A percentile compares a stretch with the other conserved stretches of the same genome.
phyloP scores from a whole-genome alignment of 2,329 filamentous ascomycete species.

The Alternaria sp. region DNA sequence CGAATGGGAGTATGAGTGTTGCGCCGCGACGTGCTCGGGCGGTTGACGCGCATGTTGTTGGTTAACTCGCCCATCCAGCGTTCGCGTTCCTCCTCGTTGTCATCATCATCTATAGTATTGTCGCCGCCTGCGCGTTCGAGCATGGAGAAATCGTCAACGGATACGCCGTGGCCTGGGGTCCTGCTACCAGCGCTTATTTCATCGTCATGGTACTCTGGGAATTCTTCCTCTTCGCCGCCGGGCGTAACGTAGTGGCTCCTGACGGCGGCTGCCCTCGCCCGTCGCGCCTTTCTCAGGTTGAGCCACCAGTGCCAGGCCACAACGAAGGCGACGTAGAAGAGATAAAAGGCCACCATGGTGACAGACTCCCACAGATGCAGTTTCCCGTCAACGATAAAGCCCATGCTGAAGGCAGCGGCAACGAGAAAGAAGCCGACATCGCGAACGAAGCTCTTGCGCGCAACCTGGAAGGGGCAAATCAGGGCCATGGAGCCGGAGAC shows the following conservation, averaged over 20 bases:
- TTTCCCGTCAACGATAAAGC: conserved; percentile 83
- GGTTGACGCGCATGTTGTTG: conserved; percentile 89
- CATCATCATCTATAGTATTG: conserved; percentile 63
- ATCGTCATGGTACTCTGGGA: conserved; percentile 62
- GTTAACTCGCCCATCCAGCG: conserved; percentile 79
- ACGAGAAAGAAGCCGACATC: conserved; percentile 93
- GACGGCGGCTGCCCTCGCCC: conserved; percentile 73
- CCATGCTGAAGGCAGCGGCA: conserved; percentile 84
- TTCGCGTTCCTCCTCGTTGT: conserved; percentile 70
- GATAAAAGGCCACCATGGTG: conserved; percentile 89
- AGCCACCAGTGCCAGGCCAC: conserved; percentile 92
- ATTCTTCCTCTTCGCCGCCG: conserved; percentile 65
- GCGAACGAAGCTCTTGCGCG: conserved; percentile 85
- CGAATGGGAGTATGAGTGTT: conserved; percentile 84
- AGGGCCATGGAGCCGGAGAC: conserved; percentile 97
- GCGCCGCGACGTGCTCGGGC: conserved; percentile 71
- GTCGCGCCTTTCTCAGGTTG: conserved; percentile 67
- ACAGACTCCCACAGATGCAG: conserved; percentile 89
- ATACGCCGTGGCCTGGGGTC: conserved; percentile 58
- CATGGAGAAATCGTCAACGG: conserved; percentile 70
- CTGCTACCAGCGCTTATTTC: conserved; percentile 55
- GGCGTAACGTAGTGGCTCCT: conserved; percentile 76
- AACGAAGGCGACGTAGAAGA: conserved; percentile 87
- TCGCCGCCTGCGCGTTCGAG: conserved; percentile 68
- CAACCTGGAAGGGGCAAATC: conserved; percentile 92